These are phyloP conservation scores for Cyclotella atomus DNA, from an alignment of 108 stramenopile genomes.

Conservation along the genomic window DNA sequence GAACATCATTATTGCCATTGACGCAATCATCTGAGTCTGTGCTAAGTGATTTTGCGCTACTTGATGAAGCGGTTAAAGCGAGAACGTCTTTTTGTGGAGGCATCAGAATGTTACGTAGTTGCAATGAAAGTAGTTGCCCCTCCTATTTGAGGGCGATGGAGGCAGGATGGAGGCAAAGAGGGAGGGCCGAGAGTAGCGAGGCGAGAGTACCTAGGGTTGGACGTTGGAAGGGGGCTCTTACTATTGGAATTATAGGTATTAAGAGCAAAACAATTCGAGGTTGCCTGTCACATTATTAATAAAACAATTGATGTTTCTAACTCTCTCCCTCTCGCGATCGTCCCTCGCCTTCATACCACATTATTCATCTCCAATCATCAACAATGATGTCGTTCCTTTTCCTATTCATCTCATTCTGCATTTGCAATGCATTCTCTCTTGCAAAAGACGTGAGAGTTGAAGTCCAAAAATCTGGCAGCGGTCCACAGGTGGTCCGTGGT, in stretches of 20 bases:
- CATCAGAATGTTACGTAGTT: background rate
- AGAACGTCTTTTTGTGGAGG: conserved; percentile 1
- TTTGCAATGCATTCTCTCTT: conserved; percentile 5
- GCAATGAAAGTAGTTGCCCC: too few species aligned
- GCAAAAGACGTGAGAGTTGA: conserved; percentile 24
- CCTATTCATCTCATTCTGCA: conserved; percentile 3
- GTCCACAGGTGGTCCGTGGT: conserved; percentile 42
- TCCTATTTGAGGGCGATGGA: too few species aligned
- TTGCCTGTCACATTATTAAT: too few species aligned
- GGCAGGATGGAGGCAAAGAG: too few species aligned
- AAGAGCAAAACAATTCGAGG: too few species aligned
- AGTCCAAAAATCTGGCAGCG: conserved; percentile 31
- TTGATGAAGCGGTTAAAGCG: background rate
- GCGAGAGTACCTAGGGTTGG: too few species aligned
- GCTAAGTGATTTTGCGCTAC: background rate
- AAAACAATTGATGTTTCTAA: too few species aligned
- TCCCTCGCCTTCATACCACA: background rate
- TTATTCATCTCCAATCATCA: background rate
- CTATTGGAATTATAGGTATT: too few species aligned
- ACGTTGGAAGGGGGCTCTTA: too few species aligned
- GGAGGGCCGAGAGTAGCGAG: too few species aligned
- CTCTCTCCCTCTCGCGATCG: too few species aligned
- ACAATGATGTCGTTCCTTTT: background rate
- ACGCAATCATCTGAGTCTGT: too few species aligned
- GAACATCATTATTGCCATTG: background rate